These are phyloP conservation scores for Raddia guianensis DNA, from an alignment of 176 grass and related monocot genomes.

Conservation along the genomic window DNA sequence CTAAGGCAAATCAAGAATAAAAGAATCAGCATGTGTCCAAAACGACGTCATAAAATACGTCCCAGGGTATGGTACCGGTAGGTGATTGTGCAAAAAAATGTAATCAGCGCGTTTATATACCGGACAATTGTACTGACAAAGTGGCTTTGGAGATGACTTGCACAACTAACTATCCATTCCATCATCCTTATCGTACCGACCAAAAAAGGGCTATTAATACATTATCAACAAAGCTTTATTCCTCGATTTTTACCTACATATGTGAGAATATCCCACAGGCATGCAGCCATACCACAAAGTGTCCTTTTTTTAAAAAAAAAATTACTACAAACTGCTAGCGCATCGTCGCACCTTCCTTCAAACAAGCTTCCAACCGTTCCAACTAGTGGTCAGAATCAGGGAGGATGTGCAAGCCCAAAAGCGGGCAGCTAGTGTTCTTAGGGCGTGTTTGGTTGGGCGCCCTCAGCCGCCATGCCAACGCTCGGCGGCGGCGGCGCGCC, in stretches of 20 bases:
- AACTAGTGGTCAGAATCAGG: no score
- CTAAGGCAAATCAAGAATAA: conserved; percentile 49
- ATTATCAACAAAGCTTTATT: conserved; percentile 1
- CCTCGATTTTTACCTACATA: background rate
- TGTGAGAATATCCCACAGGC: background rate
- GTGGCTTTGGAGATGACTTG: background rate
- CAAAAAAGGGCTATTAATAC: background rate
- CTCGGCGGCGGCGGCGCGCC: no score
- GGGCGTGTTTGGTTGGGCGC: no score
- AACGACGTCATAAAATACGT: conserved; percentile 13
- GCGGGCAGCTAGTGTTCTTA: no score
- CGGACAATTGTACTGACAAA: background rate
- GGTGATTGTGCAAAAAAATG: conserved; percentile 31
- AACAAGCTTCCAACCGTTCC: no score
- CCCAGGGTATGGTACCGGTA: background rate
- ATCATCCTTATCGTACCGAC: background rate
- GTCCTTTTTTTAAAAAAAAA: no score
- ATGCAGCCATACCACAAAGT: background rate
- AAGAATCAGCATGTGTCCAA: conserved; percentile 43
- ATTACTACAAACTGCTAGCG: no score
- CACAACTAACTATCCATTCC: background rate
- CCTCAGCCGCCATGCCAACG: no score
- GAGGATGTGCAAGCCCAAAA: no score
- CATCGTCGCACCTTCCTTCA: no score
- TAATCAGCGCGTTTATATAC: background rate